Evolutionary conservation across 495 filamentous ascomycete species (phyloP).

Genomic region (Aspergillus baeticus): DNA sequence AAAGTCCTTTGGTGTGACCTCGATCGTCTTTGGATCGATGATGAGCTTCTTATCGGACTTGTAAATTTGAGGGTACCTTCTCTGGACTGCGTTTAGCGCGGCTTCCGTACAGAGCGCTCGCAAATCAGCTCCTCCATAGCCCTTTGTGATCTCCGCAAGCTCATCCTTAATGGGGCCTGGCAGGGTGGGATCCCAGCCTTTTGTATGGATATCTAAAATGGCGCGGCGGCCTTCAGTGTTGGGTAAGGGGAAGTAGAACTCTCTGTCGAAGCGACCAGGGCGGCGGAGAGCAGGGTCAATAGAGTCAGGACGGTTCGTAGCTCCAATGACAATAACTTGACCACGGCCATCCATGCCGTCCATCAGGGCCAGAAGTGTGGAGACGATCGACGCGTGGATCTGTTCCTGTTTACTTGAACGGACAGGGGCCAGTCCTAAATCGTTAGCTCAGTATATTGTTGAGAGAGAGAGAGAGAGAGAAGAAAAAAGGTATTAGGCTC

Average conservation of each 20-base stretch:
- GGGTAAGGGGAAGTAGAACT: conserved; percentile 96
- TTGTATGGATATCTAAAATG: conserved; percentile 95
- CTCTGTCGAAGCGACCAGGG: conserved; percentile 93
- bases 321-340: conserved; percentile 97
- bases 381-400: conserved; percentile 97
- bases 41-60: conserved; percentile 84
- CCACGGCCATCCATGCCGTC: conserved; percentile 98
- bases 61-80: conserved; percentile 96
- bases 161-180: conserved; percentile 74
- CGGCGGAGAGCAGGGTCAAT: conserved; percentile 96
- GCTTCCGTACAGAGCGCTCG: conserved; percentile 95
- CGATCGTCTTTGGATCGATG: conserved; percentile 80
- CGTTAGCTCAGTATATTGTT: no score
- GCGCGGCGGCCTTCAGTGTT: conserved; percentile 71
- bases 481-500: no score
- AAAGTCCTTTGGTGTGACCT: conserved; percentile 87
- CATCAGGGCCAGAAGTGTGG: conserved; percentile 92
- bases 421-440: conserved; percentile 75
- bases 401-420: conserved; percentile 97
- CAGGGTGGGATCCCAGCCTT: conserved; percentile 82
- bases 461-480: no score
- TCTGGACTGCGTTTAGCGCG: conserved; percentile 95
- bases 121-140: conserved; percentile 93
- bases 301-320: conserved; percentile 96
- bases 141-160: conserved; percentile 85